A percentile compares a stretch with the other conserved stretches of the same genome.
phyloP scores from a whole-genome alignment of 805 yeast genomes.

The Candida pini region DNA sequence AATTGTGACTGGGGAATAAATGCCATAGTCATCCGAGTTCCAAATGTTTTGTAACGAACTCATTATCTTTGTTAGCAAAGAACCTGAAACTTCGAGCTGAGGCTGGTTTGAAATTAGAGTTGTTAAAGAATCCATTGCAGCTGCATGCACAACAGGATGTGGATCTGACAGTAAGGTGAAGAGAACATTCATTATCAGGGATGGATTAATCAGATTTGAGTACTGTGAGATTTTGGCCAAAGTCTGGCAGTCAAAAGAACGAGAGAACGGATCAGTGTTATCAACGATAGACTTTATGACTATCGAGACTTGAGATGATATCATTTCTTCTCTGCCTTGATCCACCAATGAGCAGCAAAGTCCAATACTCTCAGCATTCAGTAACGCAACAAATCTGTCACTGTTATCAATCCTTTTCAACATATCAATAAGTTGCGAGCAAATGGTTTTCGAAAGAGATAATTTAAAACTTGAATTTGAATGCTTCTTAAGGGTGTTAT shows the following conservation, averaged over 20 bases:
- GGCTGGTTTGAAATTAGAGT: conserved; percentile 50
- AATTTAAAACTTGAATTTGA: conserved; percentile 6
- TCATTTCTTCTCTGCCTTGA: conserved; percentile 15
- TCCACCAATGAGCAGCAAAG: conserved; percentile 23
- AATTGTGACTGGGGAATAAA: conserved; percentile 35
- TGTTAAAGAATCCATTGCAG: conserved; percentile 58
- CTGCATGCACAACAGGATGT: conserved; percentile 76
- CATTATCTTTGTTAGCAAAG: conserved; percentile 39
- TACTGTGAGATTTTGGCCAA: conserved; percentile 28
- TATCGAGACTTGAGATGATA: conserved; percentile 41
- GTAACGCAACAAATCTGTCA: conserved; percentile 16
- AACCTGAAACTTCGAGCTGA: conserved; percentile 21
- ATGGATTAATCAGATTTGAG: conserved; percentile 29
- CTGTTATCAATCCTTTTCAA: conserved; percentile 19
- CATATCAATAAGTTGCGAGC: conserved; percentile 23
- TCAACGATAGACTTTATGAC: conserved; percentile 61
- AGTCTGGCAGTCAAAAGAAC: conserved; percentile 53
- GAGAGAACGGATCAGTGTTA: conserved; percentile 54
- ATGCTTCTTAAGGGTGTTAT: conserved; percentile 9
- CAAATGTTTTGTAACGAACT: conserved; percentile 33
- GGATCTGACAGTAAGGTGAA: conserved; percentile 67
- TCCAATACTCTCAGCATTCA: conserved; percentile 31
- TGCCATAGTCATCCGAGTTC: conserved; percentile 45
- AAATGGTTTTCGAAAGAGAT: conserved; percentile 18
- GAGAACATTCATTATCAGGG: conserved; percentile 49